Evolutionary conservation across 2,329 filamentous ascomycete genomes (phyloP).

Genomic region (Fusarium brevicatenulatum): DNA sequence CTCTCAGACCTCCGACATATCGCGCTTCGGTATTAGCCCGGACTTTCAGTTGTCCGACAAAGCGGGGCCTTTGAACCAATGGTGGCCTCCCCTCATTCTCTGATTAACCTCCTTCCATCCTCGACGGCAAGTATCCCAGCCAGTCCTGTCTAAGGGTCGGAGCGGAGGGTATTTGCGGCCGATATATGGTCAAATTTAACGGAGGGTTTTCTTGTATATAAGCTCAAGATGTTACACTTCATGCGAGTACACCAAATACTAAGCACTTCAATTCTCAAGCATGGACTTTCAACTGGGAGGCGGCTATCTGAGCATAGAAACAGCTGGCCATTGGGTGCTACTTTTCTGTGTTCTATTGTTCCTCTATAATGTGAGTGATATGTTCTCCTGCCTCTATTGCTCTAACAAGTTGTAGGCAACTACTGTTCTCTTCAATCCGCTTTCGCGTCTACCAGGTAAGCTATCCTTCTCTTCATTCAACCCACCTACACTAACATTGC

Average conservation of each 20-base stretch:
- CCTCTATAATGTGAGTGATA: accelerated
- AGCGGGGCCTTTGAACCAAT: neutral
- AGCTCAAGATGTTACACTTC: accelerated
- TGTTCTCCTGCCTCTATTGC: too few species aligned
- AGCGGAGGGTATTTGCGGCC: neutral
- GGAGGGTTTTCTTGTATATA: neutral
- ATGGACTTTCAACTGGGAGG: neutral
- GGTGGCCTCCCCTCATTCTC: too few species aligned
- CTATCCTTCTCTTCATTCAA: accelerated
- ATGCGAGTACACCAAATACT: neutral
- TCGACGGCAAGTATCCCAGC: neutral
- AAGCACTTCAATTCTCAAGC: neutral
- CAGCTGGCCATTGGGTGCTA: accelerated
- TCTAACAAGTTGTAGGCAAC: neutral
- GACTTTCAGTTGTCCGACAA: neutral
- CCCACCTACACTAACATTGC: accelerated
- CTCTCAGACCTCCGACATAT: neutral
- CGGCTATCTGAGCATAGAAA: accelerated
- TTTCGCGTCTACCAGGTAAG: neutral
- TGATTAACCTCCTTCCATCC: neutral
- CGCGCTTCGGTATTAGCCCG: neutral
- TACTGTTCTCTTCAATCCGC: neutral
- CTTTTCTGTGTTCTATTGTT: neutral
- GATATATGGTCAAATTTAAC: accelerated
- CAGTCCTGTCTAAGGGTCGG: neutral